A percentile compares a stretch with the other conserved stretches of the same genome.
These are phyloP conservation scores for Apiotrichum siamense DNA, from an alignment of 1,284 basidiomycete species.

Conservation along the genomic window DNA sequence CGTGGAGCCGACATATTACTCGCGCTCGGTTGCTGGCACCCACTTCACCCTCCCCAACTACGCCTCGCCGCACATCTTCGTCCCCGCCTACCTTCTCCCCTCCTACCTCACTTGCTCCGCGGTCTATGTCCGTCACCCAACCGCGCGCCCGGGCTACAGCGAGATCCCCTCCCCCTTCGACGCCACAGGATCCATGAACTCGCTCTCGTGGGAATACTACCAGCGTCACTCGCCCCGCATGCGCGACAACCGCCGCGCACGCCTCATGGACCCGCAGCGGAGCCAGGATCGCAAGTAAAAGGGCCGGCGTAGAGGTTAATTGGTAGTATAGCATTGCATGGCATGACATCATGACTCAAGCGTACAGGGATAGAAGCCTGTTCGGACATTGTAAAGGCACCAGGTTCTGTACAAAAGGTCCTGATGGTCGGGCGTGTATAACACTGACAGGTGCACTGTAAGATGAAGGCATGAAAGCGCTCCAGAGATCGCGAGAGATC, in stretches of 20 bases:
- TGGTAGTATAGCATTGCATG: constrained; percentile 8
- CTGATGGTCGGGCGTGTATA: no score
- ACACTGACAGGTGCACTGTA: no score
- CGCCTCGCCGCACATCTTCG: constrained; percentile 86
- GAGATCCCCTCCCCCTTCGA: constrained; percentile 91
- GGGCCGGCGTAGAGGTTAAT: not conserved
- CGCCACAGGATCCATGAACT: constrained; percentile 82
- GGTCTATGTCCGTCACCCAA: constrained; percentile 91
- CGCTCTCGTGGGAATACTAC: constrained; percentile 87
- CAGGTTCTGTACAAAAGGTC: no score
- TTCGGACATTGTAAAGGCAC: no score
- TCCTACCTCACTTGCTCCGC: constrained; percentile 87
- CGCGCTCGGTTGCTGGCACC: constrained; percentile 11
- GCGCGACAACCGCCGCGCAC: constrained; percentile 58
- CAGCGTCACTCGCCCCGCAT: constrained; percentile 58
- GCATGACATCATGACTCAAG: constrained; percentile 10
- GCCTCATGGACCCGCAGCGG: constrained; percentile 61
- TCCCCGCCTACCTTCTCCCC: constrained; percentile 90
- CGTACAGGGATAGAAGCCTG: not conserved
- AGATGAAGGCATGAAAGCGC: no score
- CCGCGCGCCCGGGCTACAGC: constrained; percentile 81
- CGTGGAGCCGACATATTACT: no score
- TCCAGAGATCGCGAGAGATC: no score
- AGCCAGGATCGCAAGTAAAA: constrained; percentile 24
- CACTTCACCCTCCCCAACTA: constrained; percentile 80